Evolutionary conservation across 2,329 filamentous ascomycete genomes (phyloP).

Genomic region (Chlorencoelia australis): DNA sequence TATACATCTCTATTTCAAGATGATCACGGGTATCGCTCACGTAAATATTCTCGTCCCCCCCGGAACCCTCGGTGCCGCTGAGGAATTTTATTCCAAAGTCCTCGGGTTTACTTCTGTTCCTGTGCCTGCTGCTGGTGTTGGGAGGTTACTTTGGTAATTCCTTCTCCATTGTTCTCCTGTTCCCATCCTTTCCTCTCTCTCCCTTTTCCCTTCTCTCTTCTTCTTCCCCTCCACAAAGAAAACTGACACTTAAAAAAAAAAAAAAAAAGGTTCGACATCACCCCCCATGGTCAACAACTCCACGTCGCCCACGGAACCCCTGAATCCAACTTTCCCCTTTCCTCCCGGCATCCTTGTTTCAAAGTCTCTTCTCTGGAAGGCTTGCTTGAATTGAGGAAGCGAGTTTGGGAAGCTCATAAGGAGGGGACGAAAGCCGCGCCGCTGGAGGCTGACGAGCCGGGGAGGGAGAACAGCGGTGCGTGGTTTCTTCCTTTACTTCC

Average conservation of each 20-base stretch:
- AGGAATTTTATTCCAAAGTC: conserved; percentile 44
- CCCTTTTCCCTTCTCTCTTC: neutral
- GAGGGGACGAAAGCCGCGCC: conserved; percentile 41
- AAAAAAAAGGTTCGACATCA: conserved; percentile 51
- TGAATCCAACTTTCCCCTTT: conserved; percentile 30
- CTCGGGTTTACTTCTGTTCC: conserved; percentile 42
- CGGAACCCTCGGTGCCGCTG: conserved; percentile 40
- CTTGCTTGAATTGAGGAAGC: conserved; percentile 36
- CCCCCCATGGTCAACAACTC: conserved; percentile 41
- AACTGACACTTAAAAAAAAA: too few relatives aligned
- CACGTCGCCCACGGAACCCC: conserved; percentile 39
- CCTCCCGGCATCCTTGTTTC: conserved; percentile 49
- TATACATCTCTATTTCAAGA: too few relatives aligned
- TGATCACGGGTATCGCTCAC: conserved; percentile 44
- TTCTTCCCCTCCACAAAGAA: neutral
- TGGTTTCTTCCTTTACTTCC: conserved; percentile 1
- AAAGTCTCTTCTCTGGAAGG: conserved; percentile 37
- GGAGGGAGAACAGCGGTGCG: conserved; percentile 34
- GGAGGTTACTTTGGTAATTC: conserved; percentile 44
- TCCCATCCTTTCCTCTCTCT: neutral
- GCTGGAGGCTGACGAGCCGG: conserved; percentile 43
- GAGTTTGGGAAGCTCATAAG: conserved; percentile 42
- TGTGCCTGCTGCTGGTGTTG: conserved; percentile 44
- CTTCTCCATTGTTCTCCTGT: conserved; percentile 1
- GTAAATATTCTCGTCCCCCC: conserved; percentile 48